Evolutionary conservation across 345 rosid genomes (phyloP).

Genomic region (Salix purpurea): DNA sequence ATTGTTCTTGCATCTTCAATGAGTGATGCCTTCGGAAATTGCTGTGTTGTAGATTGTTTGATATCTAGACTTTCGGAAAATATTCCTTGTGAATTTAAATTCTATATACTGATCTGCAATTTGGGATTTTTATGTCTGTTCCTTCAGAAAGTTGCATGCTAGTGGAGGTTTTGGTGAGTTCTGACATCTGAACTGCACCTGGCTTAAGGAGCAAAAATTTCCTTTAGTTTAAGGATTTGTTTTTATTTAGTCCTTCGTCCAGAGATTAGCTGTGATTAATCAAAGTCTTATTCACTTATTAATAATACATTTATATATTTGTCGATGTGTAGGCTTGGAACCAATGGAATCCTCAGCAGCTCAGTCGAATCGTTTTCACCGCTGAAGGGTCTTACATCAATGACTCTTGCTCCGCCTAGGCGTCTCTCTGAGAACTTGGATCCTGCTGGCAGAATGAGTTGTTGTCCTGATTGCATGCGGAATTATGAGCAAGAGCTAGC

Average conservation of each 20-base stretch:
- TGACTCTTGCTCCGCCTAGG: conserved; percentile 27
- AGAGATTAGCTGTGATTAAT: neutral
- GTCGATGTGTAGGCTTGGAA: conserved; percentile 43
- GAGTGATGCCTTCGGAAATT: neutral
- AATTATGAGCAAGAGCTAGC: conserved; percentile 65
- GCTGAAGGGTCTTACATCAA: conserved; percentile 44
- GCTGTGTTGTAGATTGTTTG: conserved; percentile 19
- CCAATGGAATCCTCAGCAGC: conserved; percentile 51
- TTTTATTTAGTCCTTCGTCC: neutral
- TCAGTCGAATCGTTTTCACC: conserved; percentile 56
- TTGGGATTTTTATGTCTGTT: neutral
- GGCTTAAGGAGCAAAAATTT: neutral
- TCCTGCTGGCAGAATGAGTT: conserved; percentile 39
- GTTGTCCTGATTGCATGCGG: conserved; percentile 64
- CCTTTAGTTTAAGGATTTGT: neutral
- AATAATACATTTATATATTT: neutral
- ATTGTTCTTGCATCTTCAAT: neutral
- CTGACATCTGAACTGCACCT: neutral
- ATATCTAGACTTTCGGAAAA: conserved; percentile 5
- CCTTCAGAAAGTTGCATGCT: conserved; percentile 9
- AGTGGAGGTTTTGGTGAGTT: neutral
- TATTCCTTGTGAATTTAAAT: conserved; percentile 9
- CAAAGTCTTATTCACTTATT: neutral
- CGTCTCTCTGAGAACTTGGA: conserved; percentile 45
- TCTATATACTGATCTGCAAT: conserved; percentile 9